Percentiles rank a stretch among this genome's conserved stretches.
These are phyloP conservation scores for Viola odorata DNA, from an alignment of 345 rosid genomes.

Conservation along the genomic window DNA sequence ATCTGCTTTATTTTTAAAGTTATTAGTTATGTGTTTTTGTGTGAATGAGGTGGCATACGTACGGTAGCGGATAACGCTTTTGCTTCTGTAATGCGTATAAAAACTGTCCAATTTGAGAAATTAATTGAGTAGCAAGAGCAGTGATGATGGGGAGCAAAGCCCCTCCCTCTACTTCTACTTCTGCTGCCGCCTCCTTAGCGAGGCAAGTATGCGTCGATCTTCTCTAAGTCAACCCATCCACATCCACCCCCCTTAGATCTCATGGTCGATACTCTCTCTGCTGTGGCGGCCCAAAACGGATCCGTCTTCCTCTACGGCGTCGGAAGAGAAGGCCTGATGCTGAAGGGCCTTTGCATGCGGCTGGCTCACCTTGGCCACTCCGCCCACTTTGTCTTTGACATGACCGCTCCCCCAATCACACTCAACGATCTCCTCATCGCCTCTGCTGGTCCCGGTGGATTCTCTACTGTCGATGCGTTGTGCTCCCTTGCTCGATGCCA, in stretches of 20 bases:
- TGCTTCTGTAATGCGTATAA: too few species aligned
- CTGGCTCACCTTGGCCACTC: constrained; percentile 75
- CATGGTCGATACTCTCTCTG: constrained; percentile 43
- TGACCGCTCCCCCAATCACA: constrained; percentile 75
- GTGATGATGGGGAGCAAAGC: constrained; percentile 2
- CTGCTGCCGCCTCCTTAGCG: constrained; percentile 25
- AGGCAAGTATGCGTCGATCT: constrained; percentile 60
- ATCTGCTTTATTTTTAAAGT: too few species aligned
- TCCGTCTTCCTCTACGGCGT: constrained; percentile 75
- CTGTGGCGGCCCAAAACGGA: constrained; percentile 39
- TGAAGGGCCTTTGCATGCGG: constrained; percentile 80
- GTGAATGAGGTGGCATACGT: too few species aligned
- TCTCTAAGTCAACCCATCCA: constrained; percentile 40
- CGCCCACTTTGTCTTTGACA: constrained; percentile 67
- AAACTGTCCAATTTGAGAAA: too few species aligned
- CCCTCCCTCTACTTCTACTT: constrained; percentile 15
- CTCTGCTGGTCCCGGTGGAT: constrained; percentile 37
- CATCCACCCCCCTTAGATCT: constrained; percentile 49
- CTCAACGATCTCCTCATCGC: constrained; percentile 63
- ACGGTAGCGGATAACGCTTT: too few species aligned
- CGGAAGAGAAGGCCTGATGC: constrained; percentile 86
- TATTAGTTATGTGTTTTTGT: too few species aligned
- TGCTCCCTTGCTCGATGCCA: constrained; percentile 53
- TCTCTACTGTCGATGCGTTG: constrained; percentile 81
- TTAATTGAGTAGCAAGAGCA: not conserved